A percentile compares a stretch with the other conserved stretches of the same genome.
Conservation (phyloP, 2,329 filamentous ascomycete genomes). For the Exophiala phaeomuriformis region DNA sequence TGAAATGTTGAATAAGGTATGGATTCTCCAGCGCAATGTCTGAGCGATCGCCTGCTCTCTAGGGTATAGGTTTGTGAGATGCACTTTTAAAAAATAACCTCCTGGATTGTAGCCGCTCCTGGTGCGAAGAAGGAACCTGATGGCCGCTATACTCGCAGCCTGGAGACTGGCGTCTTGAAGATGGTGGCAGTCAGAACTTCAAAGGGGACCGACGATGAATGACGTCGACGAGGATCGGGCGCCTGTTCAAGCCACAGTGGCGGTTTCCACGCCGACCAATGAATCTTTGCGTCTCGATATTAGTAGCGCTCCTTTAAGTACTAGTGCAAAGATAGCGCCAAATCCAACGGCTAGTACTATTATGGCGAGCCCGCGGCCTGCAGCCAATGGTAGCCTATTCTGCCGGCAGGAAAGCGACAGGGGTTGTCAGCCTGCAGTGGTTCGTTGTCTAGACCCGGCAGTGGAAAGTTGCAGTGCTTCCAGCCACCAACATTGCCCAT, state of each 20-base stretch:
- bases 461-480: neutral
- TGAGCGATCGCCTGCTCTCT: no score
- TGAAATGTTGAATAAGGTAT: no score
- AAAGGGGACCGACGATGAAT: neutral
- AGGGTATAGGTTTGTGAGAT: no score
- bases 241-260: slow-evolving; percentile 3
- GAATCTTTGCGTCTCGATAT: neutral
- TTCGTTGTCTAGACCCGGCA: neutral
- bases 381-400: neutral
- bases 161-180: neutral
- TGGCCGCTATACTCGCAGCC: neutral
- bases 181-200: neutral
- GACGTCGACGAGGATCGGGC: neutral
- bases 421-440: neutral
- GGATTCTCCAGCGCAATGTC: no score
- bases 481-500: neutral
- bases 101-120: no score
- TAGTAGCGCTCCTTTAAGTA: no score
- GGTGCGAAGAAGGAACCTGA: no score
- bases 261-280: neutral
- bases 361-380: no score
- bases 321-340: no score
- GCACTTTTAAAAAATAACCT: no score
- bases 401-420: neutral
- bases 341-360: no score